Percentiles rank a stretch among this genome's conserved stretches.
Evolutionary conservation across 129 eudicot species (phyloP).

Genomic region (Centrapalus pauciflorus): DNA sequence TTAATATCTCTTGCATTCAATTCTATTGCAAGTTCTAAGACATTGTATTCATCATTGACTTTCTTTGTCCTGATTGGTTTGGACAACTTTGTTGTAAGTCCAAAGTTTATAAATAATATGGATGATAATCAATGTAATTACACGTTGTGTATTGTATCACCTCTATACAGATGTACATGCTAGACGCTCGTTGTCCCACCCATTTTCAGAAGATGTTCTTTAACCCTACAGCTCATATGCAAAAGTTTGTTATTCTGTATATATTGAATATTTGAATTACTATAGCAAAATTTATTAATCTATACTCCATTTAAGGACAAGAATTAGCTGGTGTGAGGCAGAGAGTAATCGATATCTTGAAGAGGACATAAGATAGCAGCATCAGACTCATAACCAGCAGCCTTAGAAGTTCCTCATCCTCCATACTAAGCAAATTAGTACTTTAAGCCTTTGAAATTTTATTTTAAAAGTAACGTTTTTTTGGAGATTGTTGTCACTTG

Average conservation of each 20-base stretch:
- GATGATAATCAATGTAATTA: not conserved
- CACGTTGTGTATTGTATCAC: not conserved
- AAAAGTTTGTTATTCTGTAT: not conserved
- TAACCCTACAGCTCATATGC: not conserved
- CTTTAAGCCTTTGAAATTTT: too few species aligned
- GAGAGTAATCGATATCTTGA: not conserved
- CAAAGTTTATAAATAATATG: not conserved
- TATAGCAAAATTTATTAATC: not conserved
- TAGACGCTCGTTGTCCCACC: too few species aligned
- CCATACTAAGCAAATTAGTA: not conserved
- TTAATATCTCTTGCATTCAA: too few species aligned
- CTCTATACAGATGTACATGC: not conserved
- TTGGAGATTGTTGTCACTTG: not conserved
- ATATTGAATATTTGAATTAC: not conserved
- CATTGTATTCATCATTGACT: too few species aligned
- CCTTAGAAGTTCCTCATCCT: not conserved
- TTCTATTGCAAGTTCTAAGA: too few species aligned
- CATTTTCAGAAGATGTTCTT: not conserved
- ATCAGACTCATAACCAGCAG: not conserved
- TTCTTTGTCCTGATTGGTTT: too few species aligned
- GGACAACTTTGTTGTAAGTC: not conserved
- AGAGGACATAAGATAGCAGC: not conserved
- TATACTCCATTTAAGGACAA: not conserved
- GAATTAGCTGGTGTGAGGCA: not conserved
- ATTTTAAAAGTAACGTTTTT: too few species aligned